Conservation (phyloP, 345 rosid species). For the Dipteronia sinensis region DNA sequence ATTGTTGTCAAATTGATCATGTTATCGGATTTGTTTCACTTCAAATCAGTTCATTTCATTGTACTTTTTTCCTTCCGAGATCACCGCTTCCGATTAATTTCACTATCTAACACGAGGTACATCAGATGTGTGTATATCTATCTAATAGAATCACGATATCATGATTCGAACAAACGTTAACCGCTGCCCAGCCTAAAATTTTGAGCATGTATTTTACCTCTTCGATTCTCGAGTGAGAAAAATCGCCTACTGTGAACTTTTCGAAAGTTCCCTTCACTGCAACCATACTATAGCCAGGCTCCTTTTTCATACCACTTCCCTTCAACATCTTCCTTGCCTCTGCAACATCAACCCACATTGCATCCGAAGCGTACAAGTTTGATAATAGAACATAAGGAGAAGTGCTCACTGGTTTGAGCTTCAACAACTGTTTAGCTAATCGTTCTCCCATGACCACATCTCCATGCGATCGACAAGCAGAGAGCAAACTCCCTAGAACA, state of each 20-base stretch:
- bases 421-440: constrained; percentile 47
- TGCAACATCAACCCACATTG: constrained; percentile 59
- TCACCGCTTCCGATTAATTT: no score
- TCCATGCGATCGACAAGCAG: constrained; percentile 55
- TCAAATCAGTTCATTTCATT: not conserved
- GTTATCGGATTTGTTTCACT: not conserved
- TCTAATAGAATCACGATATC: not conserved
- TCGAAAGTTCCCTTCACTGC: constrained; percentile 47
- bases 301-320: constrained; percentile 58
- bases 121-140: not conserved
- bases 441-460: constrained; percentile 47
- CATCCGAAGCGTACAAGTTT: constrained; percentile 60
- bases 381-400: constrained; percentile 64
- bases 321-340: constrained; percentile 61
- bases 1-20: not conserved
- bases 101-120: no score
- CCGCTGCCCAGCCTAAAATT: constrained; percentile 31
- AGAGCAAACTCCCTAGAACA: constrained; percentile 62
- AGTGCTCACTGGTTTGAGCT: constrained; percentile 44
- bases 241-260: constrained; percentile 48
- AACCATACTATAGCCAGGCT: constrained; percentile 56
- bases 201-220: constrained; percentile 44
- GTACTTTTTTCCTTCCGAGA: not conserved
- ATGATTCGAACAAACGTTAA: constrained; percentile 21
- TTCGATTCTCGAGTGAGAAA: constrained; percentile 45